Base-by-base conservation (phyloP, 1,284 basidiomycete species). In the Rhodofomes roseus region DNA sequence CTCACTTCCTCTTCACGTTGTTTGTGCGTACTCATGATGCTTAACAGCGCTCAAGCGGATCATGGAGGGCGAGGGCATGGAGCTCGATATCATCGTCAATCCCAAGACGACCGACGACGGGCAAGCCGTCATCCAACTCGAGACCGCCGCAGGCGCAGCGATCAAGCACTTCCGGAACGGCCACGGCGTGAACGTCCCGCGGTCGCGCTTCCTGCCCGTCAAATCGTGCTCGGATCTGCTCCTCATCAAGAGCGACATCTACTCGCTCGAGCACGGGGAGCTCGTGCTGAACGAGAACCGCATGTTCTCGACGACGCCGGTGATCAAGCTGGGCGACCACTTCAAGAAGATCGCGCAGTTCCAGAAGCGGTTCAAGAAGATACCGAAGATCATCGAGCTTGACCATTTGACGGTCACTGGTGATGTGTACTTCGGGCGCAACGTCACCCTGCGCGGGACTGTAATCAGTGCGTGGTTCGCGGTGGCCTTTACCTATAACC, bases 331-430 rank as follows among this genome's bases (percentile, higher is more conserved):
- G 39, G 94, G 95, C 54, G 93, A 96, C 72, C 89, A 92, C 73
- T 92, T 91, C 77, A 91, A 91, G 79, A 90, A 91, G 67, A 96
- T 98, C 60, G 91, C 93, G 66, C 89, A 95, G 74, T 98, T 98
- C 85, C 94, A 98, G 81, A 96, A 96, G 77, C 85, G 95, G 41
- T 96, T 96, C 89, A 96, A 96, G 86, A 93, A 91, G 76, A 96
- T 98, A 66, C 96, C 96, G 55, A 90, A 90, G 75, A 93, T 96
- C 68, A 78, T 92, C 63, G 96, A 97, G 74, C 83, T 98, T 57
- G 96, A 98, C 78, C 96, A 98, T 77, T 81, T 99, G 71, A 99
- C 96, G 9, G 94, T 99, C 55, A 93, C 93, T 61, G 96, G 96
- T 34, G 95, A 98, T 73, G 95, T 99, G 18, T 89, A 90, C 77